Conservation (phyloP, 495 filamentous ascomycete species). For the Cudoniella acicularis region DNA sequence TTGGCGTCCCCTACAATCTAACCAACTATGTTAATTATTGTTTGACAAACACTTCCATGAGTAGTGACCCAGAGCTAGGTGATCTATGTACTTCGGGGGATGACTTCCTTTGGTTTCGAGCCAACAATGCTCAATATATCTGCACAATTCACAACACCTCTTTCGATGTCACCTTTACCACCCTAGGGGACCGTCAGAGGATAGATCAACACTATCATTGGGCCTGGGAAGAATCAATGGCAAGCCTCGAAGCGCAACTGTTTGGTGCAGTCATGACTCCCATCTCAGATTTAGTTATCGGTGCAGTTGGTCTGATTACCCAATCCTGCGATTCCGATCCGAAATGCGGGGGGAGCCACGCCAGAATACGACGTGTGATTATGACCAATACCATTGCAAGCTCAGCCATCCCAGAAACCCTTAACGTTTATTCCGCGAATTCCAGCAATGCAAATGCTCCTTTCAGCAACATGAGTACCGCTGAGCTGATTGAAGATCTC, state of each 20-base stretch:
- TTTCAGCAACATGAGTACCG: background rate
- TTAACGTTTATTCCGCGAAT: background rate
- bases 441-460: background rate
- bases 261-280: background rate
- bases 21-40: background rate
- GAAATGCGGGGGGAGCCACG: background rate
- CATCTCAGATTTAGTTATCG: too few species aligned
- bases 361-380: background rate
- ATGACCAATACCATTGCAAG: background rate
- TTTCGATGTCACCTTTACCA: background rate
- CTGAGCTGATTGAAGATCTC: background rate
- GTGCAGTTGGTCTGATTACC: too few species aligned
- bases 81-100: background rate
- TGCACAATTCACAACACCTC: background rate
- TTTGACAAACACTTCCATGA: background rate
- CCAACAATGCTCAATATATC: background rate
- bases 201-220: background rate
- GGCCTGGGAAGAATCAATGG: background rate
- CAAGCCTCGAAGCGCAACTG: background rate
- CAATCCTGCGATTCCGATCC: background rate
- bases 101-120: background rate
- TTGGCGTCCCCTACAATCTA: background rate
- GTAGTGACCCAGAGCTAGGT: background rate
- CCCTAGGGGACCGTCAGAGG: background rate
- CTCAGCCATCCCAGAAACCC: background rate